Percentiles rank a stretch among this genome's conserved stretches.
Evolutionary conservation across 176 grass and related monocot species (phyloP).

Genomic region (Puya raimondii): DNA sequence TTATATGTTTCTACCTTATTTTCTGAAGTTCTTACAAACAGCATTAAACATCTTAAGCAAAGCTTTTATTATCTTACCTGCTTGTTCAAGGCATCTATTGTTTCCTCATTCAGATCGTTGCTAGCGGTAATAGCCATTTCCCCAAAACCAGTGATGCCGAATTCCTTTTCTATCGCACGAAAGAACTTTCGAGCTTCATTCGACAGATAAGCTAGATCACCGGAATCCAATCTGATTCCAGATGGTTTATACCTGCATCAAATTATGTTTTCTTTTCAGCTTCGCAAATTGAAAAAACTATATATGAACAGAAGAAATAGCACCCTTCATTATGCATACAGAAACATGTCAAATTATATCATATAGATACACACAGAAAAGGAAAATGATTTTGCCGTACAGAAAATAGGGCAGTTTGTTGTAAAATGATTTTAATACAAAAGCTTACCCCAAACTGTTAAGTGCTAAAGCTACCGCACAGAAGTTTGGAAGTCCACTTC

Average conservation of each 20-base stretch:
- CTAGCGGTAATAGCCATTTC: constrained; percentile 87
- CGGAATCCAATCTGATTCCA: constrained; percentile 97
- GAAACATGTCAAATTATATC: no score
- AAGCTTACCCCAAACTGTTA: constrained; percentile 75
- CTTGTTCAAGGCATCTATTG: constrained; percentile 95
- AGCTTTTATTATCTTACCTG: constrained; percentile 43
- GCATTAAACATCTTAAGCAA: background rate
- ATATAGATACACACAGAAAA: no score
- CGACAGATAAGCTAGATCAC: constrained; percentile 93
- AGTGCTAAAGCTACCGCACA: constrained; percentile 97
- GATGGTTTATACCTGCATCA: constrained; percentile 75
- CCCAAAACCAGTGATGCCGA: constrained; percentile 53
- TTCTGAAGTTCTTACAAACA: background rate
- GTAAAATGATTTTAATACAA: background rate
- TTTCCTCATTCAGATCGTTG: constrained; percentile 98
- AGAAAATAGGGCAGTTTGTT: no score
- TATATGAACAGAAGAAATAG: background rate
- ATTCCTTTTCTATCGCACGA: constrained; percentile 56
- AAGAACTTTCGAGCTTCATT: constrained; percentile 80
- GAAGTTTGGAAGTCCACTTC: constrained; percentile 97
- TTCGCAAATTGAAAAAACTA: constrained; percentile 11
- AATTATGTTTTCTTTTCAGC: constrained; percentile 6
- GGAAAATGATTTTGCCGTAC: no score
- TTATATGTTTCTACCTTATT: background rate
- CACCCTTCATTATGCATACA: no score